Evolutionary conservation across 2,329 filamentous ascomycete genomes (phyloP).

Genomic region (Exophiala calicioides): DNA sequence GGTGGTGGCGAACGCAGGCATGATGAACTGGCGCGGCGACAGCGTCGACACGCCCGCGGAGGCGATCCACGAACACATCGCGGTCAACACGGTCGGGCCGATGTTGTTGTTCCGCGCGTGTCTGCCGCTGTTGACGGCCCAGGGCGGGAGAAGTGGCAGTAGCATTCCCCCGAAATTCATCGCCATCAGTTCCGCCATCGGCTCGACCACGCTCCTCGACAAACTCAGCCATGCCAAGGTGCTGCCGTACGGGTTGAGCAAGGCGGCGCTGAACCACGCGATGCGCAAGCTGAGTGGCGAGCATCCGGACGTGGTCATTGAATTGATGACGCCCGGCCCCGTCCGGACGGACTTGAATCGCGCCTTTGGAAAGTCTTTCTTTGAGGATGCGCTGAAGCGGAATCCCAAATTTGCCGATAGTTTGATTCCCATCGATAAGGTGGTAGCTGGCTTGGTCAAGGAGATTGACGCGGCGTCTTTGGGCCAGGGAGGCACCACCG

Average conservation of each 20-base stretch:
- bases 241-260: conserved; percentile 12
- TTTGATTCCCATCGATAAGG: conserved; percentile 4
- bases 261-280: conserved; percentile 12
- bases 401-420: conserved; percentile 3
- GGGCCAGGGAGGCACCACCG: conserved; percentile 1
- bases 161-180: conserved; percentile 30
- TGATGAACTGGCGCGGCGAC: conserved; percentile 60
- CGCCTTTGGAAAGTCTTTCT: not conserved
- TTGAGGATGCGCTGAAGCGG: conserved; percentile 2
- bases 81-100: conserved; percentile 40
- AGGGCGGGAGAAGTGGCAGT: no score
- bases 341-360: conserved; percentile 11
- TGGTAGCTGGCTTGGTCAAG: not conserved
- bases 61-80: conserved; percentile 26
- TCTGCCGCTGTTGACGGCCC: conserved; percentile 28
- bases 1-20: conserved; percentile 54
- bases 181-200: conserved; percentile 30
- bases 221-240: conserved; percentile 2
- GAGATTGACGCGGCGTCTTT: conserved; percentile 3
- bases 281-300: conserved; percentile 10
- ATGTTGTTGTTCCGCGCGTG: conserved; percentile 32
- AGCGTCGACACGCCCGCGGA: conserved; percentile 41
- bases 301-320: conserved; percentile 9
- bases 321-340: conserved; percentile 10
- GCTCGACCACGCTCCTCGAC: not conserved